phyloP scores from a whole-genome alignment of 805 yeast genomes.

The Clavispora fructus region DNA sequence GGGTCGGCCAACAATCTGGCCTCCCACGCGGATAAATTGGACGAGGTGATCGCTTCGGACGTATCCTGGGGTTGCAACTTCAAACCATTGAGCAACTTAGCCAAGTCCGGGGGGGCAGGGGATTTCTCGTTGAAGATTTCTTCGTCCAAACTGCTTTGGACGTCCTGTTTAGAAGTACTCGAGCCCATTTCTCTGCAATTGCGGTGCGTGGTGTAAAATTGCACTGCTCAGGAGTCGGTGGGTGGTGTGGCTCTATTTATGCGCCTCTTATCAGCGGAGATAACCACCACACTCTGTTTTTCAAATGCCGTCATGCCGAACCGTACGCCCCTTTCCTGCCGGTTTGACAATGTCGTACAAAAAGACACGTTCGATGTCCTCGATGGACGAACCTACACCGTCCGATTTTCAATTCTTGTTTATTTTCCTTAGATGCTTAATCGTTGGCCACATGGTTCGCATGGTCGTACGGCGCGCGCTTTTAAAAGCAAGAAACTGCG shows the following conservation, averaged over 20 bases:
- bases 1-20: conserved; percentile 38
- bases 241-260: not conserved
- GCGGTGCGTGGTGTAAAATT: not conserved
- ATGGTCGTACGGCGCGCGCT: not conserved
- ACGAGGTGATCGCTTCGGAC: conserved; percentile 8
- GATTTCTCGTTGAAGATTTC: conserved; percentile 1
- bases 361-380: no score
- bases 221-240: no score
- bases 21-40: conserved; percentile 42
- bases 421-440: not conserved
- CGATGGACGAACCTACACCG: no score
- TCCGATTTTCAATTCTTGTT: not conserved
- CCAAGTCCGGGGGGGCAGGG: not conserved
- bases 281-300: not conserved
- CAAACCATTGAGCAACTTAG: conserved; percentile 2
- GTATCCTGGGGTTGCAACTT: conserved; percentile 1
- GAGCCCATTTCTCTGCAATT: not conserved
- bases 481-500: not conserved
- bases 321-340: no score
- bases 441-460: not conserved
- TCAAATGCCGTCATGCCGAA: not conserved
- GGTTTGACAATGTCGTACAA: no score
- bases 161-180: not conserved
- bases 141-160: not conserved
- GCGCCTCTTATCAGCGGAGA: not conserved